These are phyloP conservation scores for Sugiyamaella pinicola DNA, from an alignment of 1,139 yeast species.

Conservation along the genomic window DNA sequence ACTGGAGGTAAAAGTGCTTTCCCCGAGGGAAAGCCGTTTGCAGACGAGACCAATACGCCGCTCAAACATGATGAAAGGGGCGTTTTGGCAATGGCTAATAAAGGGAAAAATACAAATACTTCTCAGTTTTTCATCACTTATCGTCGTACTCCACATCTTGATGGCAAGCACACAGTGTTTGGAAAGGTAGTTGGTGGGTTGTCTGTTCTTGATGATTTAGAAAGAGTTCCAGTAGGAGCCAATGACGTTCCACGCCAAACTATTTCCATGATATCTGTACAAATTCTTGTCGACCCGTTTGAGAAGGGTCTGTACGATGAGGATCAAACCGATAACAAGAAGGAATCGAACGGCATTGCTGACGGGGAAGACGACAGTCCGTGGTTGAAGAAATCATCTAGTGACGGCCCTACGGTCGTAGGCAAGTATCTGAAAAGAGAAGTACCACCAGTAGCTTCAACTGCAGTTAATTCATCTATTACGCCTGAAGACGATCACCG, in stretches of 20 bases:
- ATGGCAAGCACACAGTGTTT: constrained; percentile 75
- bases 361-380: constrained; percentile 34
- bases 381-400: constrained; percentile 28
- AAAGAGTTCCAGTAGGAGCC: constrained; percentile 44
- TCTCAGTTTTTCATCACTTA: constrained; percentile 84
- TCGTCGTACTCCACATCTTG: constrained; percentile 68
- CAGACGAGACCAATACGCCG: constrained; percentile 62
- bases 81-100: constrained; percentile 78
- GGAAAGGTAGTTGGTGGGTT: constrained; percentile 78
- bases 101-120: constrained; percentile 61
- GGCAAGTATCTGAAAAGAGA: constrained; percentile 33
- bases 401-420: constrained; percentile 22
- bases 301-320: constrained; percentile 50
- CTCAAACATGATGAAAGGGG: constrained; percentile 81
- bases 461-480: background rate
- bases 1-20: constrained; percentile 45
- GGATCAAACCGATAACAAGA: constrained; percentile 13
- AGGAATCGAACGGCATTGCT: constrained; percentile 5
- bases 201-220: constrained; percentile 75
- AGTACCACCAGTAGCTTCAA: background rate
- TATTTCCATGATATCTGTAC: constrained; percentile 53
- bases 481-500: constrained; percentile 5
- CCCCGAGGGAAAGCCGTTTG: constrained; percentile 44
- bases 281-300: constrained; percentile 78
- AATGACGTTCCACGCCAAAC: constrained; percentile 42